These are phyloP conservation scores for Clonostachys rosea DNA, from an alignment of 2,329 filamentous ascomycete genomes.

Conservation along the genomic window DNA sequence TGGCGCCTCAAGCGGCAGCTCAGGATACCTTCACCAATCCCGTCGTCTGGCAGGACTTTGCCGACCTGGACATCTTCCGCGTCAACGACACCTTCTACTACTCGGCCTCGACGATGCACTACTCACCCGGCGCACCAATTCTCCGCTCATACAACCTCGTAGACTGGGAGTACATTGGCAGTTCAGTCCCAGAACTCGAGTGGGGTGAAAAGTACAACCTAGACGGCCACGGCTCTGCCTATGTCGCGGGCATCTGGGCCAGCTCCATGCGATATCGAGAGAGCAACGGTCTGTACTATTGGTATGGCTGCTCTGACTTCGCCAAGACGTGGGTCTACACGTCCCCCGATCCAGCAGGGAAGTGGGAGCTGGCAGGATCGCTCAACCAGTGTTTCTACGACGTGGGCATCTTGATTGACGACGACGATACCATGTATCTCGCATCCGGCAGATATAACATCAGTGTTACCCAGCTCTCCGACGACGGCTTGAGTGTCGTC, in stretches of 20 bases:
- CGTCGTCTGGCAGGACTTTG: slow-evolving; percentile 48
- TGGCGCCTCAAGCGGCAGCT: neutral
- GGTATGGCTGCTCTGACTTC: slow-evolving; percentile 35
- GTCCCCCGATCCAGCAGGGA: slow-evolving; percentile 27
- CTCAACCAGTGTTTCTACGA: slow-evolving; percentile 55
- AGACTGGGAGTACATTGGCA: slow-evolving; percentile 41
- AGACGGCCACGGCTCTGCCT: slow-evolving; percentile 32
- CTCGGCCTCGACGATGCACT: slow-evolving; percentile 50
- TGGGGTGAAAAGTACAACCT: slow-evolving; percentile 39
- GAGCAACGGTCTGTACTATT: slow-evolving; percentile 6
- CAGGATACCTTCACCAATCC: slow-evolving; percentile 36
- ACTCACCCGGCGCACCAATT: slow-evolving; percentile 51
- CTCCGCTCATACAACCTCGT: slow-evolving; percentile 49
- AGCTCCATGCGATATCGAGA: slow-evolving; percentile 30
- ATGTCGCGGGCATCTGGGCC: slow-evolving; percentile 52
- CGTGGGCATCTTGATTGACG: slow-evolving; percentile 46
- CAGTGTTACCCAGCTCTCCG: slow-evolving; percentile 41
- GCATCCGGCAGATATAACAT: slow-evolving; percentile 46
- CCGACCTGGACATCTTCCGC: slow-evolving; percentile 48
- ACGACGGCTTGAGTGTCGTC: slow-evolving; percentile 38
- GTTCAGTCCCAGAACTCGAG: slow-evolving; percentile 30
- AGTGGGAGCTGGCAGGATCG: slow-evolving; percentile 31
- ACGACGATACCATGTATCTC: slow-evolving; percentile 53
- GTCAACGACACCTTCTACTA: slow-evolving; percentile 47
- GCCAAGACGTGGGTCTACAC: slow-evolving; percentile 50